Evolutionary conservation across 306 rosid genomes (phyloP), one percentile per base, ranked within the genome.

Genomic region (Arachis stenosperma): DNA sequence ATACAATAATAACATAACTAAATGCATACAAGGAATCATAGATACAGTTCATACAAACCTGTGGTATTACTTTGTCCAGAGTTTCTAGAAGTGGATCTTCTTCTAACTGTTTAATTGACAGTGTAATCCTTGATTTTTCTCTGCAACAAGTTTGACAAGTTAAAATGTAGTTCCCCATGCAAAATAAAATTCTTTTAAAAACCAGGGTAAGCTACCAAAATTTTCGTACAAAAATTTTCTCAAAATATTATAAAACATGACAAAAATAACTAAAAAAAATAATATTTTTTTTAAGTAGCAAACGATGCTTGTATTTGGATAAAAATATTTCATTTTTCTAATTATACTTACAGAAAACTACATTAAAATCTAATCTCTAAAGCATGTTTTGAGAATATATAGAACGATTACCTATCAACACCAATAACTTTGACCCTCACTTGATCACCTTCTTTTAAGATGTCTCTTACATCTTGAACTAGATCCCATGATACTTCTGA

Each of bases 401-500:
- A 17, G 17, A 17, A 17, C 17, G 17, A 17, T 17, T 17, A 17
- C 97, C 87, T 51, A 79, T 93, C 91, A 65, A 93, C 68, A 77
- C 65, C 67, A 50, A 70, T 70, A 62, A 93, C 84, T 78, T 93
- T 93, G 79, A 82, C 97, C 84, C 78, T 89, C 69, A 89, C 86
- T 73, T 75, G 58, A 70, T 91, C 94, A 37, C 91, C 96, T 73
- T 71, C 90, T 54, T 75, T 75, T 75, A 93, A 79, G 86, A 93
- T 64, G 67, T 93, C 97, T 82, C 97, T 84, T 69, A 85, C 90
- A 84, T 91, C 97, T 57, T 78, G 92, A 80, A 93, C 86, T 74
- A 93, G 82, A 86, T 93, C 98, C 98, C 98, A 93, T 10, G 98
- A 89, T 78, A 91, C 97, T 82, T 93, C 98, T 6, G 96, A 88